Base-by-base conservation (phyloP, 2,329 filamentous ascomycete species). In the Chrysoporthe cubensis region DNA sequence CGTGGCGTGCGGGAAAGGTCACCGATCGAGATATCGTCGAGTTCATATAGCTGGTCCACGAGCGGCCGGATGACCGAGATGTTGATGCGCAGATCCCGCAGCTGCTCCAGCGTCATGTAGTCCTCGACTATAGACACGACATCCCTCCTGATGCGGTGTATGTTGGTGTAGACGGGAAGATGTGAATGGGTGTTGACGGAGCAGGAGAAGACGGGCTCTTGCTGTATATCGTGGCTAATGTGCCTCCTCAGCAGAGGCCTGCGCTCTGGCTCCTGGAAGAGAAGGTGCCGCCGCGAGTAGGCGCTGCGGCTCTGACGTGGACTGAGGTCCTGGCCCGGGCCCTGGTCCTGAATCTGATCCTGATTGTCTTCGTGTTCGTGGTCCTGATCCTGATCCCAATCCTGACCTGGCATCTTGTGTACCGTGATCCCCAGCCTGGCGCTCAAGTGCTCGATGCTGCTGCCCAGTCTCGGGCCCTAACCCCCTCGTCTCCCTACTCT, bases 1-100 rank as follows among this genome's bases (percentile, higher is more conserved):
- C 14, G 40, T 32, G 44, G 34, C 9, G 37, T n/a, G 52, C 44
- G 2, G 37, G 44, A 16, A 18, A 34, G 34, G 60, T 83, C 79
- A 90, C 89, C 85, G 66, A 94, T 89, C 1, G 92, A 95, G 50
- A 94, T 89, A 80, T 96, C 93, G 68, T 92, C 86, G 68, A 90
- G 84, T 73, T 92, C 89, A 76, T 93, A 96, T 9, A 95, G 85
- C 76, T 92, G 91, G 76, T 96, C 91, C n/a, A 96, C 91, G 37
- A 96, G 80, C 0, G 93, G 93, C 67, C 93, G 87, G 26, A 96
- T 89, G 57, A 96, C 90, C 1, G 90, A 85, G 62, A 92, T 86
- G 76, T 96, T 96, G 83, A 96, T 93, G 68, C 92, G 87, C 66
- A 93, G 90, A 76, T 93, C 91, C 74, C 90, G 87, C 71, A 96